These are phyloP conservation scores for Aspergillus uvarum DNA, from an alignment of 2,329 filamentous ascomycete genomes.

Conservation along the genomic window DNA sequence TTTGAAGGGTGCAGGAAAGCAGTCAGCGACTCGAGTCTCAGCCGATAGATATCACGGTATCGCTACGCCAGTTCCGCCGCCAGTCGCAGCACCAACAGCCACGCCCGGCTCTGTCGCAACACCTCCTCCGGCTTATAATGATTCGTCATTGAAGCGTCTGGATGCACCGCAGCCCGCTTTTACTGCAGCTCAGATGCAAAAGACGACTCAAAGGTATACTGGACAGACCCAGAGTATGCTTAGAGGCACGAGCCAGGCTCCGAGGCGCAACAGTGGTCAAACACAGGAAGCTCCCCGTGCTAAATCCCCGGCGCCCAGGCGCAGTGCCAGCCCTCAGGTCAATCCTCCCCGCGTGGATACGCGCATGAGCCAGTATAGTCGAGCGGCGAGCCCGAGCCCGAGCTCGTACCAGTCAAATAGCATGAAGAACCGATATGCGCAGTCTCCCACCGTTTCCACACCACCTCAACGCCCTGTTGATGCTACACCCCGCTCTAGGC, in stretches of 20 bases:
- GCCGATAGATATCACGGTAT: slow-evolving; percentile 96
- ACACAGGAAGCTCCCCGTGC: slow-evolving; percentile 47
- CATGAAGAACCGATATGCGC: slow-evolving; percentile 40
- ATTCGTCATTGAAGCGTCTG: slow-evolving; percentile 69
- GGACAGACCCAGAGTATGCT: slow-evolving; percentile 82
- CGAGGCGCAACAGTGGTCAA: slow-evolving; percentile 58
- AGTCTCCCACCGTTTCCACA: slow-evolving; percentile 34
- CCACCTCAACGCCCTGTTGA: slow-evolving; percentile 37
- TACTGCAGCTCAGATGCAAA: slow-evolving; percentile 92
- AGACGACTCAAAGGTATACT: slow-evolving; percentile 85
- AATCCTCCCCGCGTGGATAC: slow-evolving; percentile 34
- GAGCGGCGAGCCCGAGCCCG: slow-evolving; percentile 46
- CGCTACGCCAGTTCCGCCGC: slow-evolving; percentile 68
- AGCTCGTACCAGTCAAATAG: slow-evolving; percentile 47
- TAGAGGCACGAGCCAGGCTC: slow-evolving; percentile 41
- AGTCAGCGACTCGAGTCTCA: slow-evolving; percentile 79
- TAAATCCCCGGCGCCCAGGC: slow-evolving; percentile 67
- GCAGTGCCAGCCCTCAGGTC: slow-evolving; percentile 42
- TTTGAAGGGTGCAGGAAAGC: slow-evolving; percentile 82
- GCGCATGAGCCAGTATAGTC: slow-evolving; percentile 44
- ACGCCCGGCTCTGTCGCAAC: slow-evolving; percentile 48
- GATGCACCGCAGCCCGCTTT: slow-evolving; percentile 89
- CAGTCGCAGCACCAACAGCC: slow-evolving; percentile 37
- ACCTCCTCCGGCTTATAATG: slow-evolving; percentile 84
- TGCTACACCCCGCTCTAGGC: slow-evolving; percentile 41